These are phyloP conservation scores for Penicillium sp. DNA, from an alignment of 2,329 filamentous ascomycete genomes.

Conservation along the genomic window DNA sequence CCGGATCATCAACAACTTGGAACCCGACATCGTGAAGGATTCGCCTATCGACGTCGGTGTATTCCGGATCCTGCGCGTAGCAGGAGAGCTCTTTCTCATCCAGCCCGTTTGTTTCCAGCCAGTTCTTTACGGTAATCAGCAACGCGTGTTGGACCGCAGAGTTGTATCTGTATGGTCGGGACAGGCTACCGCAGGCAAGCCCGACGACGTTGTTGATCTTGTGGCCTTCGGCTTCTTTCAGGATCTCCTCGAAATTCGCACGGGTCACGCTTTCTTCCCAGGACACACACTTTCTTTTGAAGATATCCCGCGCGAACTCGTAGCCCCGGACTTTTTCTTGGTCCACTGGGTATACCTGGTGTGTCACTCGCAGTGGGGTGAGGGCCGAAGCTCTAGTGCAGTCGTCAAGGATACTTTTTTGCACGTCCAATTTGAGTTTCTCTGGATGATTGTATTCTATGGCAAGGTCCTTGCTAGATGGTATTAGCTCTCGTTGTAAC, in stretches of 20 bases:
- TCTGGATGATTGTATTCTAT: background rate
- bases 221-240: conserved; percentile 6
- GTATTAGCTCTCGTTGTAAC: background rate
- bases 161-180: background rate
- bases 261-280: conserved; percentile 22
- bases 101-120: conserved; percentile 7
- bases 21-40: conserved; percentile 20
- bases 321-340: too few relatives aligned
- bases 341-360: background rate
- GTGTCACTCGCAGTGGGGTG: background rate
- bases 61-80: conserved; percentile 29
- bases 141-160: conserved; percentile 22
- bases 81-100: conserved; percentile 15
- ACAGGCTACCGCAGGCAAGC: conserved; percentile 21
- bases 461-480: background rate
- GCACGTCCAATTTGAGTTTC: background rate
- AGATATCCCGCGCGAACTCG: too few relatives aligned
- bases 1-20: conserved; percentile 24
- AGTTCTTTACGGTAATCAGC: conserved; percentile 18
- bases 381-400: background rate
- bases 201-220: conserved; percentile 24
- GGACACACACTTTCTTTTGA: background rate
- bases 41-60: conserved; percentile 13
- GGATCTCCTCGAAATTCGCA: conserved; percentile 7
- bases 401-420: too few relatives aligned